These are phyloP conservation scores for Craspedostauros australis DNA, from an alignment of 108 stramenopile species.

Conservation along the genomic window DNA sequence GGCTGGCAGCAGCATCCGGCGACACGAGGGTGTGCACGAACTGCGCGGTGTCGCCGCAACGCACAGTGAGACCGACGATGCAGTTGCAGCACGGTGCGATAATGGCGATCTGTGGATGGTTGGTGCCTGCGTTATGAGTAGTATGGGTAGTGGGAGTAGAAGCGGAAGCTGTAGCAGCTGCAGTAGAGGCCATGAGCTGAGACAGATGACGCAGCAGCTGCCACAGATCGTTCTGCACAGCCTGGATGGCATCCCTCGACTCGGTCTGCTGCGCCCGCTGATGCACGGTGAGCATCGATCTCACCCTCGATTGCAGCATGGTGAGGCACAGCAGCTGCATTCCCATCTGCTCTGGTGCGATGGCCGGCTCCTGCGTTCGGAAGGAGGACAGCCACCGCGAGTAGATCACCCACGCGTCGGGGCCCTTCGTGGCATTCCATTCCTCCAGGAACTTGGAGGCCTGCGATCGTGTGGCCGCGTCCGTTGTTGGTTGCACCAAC, in stretches of 20 bases:
- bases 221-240: conserved; percentile 9
- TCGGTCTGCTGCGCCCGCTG: neutral
- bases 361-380: neutral
- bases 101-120: neutral
- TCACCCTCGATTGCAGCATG: conserved; percentile 23
- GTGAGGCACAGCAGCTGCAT: conserved; percentile 32
- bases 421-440: conserved; percentile 35
- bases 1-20: neutral
- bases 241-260: neutral
- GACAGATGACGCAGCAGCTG: neutral
- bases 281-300: conserved; percentile 8
- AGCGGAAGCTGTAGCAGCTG: neutral
- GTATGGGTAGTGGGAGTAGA: neutral
- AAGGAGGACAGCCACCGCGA: conserved; percentile 15
- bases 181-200: neutral
- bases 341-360: conserved; percentile 6
- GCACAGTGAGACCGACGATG: conserved; percentile 12
- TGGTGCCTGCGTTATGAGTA: conserved; percentile 5
- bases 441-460: conserved; percentile 40
- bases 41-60: conserved; percentile 7
- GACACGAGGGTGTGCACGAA: conserved; percentile 4
- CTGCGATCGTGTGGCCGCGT: conserved; percentile 19
- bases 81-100: conserved; percentile 20
- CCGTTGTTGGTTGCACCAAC: conserved; percentile 27
- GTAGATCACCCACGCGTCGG: conserved; percentile 32